These are phyloP conservation scores for Fusarium sp. DNA, from an alignment of 2,329 filamentous ascomycete genomes.

Conservation along the genomic window DNA sequence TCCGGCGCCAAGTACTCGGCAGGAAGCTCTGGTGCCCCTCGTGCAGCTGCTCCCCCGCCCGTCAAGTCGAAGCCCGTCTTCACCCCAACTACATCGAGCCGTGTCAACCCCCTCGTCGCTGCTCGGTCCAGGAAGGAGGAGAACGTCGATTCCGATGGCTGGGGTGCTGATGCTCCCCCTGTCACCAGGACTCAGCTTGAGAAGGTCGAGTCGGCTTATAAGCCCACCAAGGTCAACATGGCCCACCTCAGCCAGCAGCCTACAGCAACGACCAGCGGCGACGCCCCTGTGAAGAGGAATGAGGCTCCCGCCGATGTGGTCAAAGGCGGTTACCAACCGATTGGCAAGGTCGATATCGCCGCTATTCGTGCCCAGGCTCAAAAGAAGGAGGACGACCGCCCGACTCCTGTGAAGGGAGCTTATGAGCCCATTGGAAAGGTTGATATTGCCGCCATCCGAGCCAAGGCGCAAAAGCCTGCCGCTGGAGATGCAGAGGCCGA, in stretches of 20 bases:
- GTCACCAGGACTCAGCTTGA: conserved; percentile 88
- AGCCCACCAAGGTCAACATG: conserved; percentile 96
- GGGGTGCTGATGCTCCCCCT: conserved; percentile 94
- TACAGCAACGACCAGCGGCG: conserved; percentile 72
- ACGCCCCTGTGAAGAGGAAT: conserved; percentile 57
- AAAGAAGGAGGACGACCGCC: conserved; percentile 80
- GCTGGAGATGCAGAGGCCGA: conserved; percentile 53
- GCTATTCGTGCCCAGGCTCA: conserved; percentile 83
- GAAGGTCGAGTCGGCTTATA: conserved; percentile 92
- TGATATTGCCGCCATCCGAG: conserved; percentile 93
- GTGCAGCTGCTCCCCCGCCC: conserved; percentile 70
- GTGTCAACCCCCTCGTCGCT: conserved; percentile 73
- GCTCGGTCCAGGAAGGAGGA: conserved; percentile 71
- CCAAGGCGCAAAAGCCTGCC: conserved; percentile 78
- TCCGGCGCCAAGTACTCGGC: conserved; percentile 94
- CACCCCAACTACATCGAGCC: conserved; percentile 74
- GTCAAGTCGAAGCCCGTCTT: conserved; percentile 92
- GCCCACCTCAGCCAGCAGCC: conserved; percentile 83
- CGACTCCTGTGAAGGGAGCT: conserved; percentile 86
- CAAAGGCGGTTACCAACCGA: conserved; percentile 87
- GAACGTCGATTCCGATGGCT: conserved; percentile 85
- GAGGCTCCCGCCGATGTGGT: conserved; percentile 73
- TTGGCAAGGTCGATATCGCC: conserved; percentile 98
- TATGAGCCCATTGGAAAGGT: conserved; percentile 98
- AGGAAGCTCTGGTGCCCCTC: conserved; percentile 67